Evolutionary conservation across 2,329 filamentous ascomycete genomes (phyloP).

Genomic region (Penicillium digitatum): DNA sequence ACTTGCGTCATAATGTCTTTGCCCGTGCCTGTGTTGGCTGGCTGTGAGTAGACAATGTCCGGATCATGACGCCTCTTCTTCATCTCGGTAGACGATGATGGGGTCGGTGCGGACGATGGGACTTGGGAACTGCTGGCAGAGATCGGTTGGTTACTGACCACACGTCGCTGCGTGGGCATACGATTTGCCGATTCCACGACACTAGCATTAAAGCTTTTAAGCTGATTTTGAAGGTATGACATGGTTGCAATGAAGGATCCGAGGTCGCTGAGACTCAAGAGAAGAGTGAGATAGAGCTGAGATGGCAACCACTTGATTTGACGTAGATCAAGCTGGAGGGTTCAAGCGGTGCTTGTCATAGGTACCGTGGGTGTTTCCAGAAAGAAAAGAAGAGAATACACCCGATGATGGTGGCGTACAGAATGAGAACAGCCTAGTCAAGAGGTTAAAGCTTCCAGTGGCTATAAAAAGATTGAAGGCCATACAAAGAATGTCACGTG

Average conservation of each 20-base stretch:
- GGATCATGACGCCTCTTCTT: slow-evolving; percentile 60
- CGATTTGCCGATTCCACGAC: slow-evolving; percentile 63
- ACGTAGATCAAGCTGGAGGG: slow-evolving; percentile 9
- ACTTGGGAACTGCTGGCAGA: slow-evolving; percentile 59
- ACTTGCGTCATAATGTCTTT: slow-evolving; percentile 82
- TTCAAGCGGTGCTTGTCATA: slow-evolving; percentile 5
- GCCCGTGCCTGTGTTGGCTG: slow-evolving; percentile 70
- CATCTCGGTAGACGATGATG: slow-evolving; percentile 34
- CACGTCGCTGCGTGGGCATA: slow-evolving; percentile 51
- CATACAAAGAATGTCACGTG: slow-evolving; percentile 15
- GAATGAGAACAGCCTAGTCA: not conserved
- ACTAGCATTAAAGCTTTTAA: slow-evolving; percentile 59
- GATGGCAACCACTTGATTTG: not conserved
- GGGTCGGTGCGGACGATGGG: slow-evolving; percentile 34
- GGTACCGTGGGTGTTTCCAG: not conserved
- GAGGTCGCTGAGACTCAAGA: slow-evolving; percentile 1
- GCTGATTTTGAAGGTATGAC: slow-evolving; percentile 65
- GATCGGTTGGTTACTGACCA: slow-evolving; percentile 48
- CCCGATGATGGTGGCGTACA: not conserved
- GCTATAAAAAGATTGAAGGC: slow-evolving; percentile 6
- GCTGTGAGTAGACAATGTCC: slow-evolving; percentile 66
- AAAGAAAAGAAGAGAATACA: not conserved
- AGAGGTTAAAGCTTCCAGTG: not conserved
- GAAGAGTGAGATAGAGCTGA: slow-evolving; percentile 1
- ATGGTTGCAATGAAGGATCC: slow-evolving; percentile 40